Base-by-base conservation (phyloP, 179 eudicot species). In the Drosera spatulata region DNA sequence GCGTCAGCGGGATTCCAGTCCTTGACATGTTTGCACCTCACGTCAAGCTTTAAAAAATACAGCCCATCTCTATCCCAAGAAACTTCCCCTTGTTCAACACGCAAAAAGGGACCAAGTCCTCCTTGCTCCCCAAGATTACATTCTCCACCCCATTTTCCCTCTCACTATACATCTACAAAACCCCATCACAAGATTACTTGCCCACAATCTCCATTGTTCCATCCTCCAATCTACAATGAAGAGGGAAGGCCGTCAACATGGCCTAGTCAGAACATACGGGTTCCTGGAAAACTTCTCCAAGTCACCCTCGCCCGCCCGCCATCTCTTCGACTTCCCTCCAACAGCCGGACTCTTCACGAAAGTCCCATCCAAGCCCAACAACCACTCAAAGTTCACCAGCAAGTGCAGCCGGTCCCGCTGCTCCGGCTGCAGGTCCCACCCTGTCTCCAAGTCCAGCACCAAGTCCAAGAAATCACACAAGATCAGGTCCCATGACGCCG, bases 361-460 rank as follows among this genome's bases (percentile, higher is more conserved):
- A 66, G 82, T 80, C 42, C 12, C 83, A 0, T 4, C 74, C 11
- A 84, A 88, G 64, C 96, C 96, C 43, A 84, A 82, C 7, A 88
- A 79, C 66, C 91, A 82, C 62, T 88, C 96, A 41, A 84, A 86
- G 68, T 81, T 73, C 67, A 81, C 89, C 0, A 83, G 93, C 4
- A 79, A 79, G 55, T 83, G 81, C 22, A 72, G 73, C 14, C 66
- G 71, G 13, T 69, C 76, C 46, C 66, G 64, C 39, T 84, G 85
- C 67, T 3, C 42, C 9, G 64, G 41, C 2, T 80, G 88, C 68
- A 85, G 73, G 50, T 1, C 54, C 6, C 72, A 70, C 68, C 88
- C 93, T 5, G 66, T 68, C 39, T 57, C 59, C 3, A 86, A 84
- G 71, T 71, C 95, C 49, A 86, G 69, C 74, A 63, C 44, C 61